These are phyloP conservation scores for Funneliformis caledonium DNA, from an alignment of 371 early-diverging fungal species.

Conservation along the genomic window DNA sequence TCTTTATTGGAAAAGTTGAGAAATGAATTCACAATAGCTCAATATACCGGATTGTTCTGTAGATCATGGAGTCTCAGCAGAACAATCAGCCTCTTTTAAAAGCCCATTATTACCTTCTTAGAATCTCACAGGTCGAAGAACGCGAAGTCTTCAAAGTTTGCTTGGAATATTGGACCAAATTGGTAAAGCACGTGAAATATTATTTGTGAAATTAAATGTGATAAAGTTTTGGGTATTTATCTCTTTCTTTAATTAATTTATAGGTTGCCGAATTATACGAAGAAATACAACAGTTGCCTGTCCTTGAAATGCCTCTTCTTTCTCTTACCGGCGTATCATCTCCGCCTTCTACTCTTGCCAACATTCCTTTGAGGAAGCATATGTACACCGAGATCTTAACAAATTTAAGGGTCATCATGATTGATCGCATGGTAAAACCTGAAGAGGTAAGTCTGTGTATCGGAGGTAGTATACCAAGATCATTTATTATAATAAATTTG, in stretches of 20 bases:
- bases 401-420: conserved; percentile 88
- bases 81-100: conserved; percentile 71
- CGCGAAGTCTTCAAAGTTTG: conserved; percentile 98
- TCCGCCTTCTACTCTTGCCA: conserved; percentile 46
- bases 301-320: conserved; percentile 52
- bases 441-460: conserved; percentile 72
- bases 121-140: conserved; percentile 90
- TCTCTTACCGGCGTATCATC: conserved; percentile 53
- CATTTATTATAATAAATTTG: conserved; percentile 6
- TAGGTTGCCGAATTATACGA: conserved; percentile 81
- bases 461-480: neutral
- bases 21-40: conserved; percentile 18
- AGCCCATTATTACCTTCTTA: conserved; percentile 89
- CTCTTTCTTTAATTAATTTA: neutral
- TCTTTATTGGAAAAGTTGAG: conserved; percentile 7
- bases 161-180: conserved; percentile 94
- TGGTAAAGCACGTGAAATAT: conserved; percentile 56
- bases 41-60: conserved; percentile 28
- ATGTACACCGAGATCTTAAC: conserved; percentile 83
- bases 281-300: conserved; percentile 70
- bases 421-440: conserved; percentile 96
- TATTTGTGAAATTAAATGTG: neutral
- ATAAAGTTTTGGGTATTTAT: neutral
- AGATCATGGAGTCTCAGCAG: conserved; percentile 68
- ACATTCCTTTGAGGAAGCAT: conserved; percentile 65